Evolutionary conservation across 768 basidiomycete genomes (phyloP).

Genomic region (Rubroboletus pulcherrimus): DNA sequence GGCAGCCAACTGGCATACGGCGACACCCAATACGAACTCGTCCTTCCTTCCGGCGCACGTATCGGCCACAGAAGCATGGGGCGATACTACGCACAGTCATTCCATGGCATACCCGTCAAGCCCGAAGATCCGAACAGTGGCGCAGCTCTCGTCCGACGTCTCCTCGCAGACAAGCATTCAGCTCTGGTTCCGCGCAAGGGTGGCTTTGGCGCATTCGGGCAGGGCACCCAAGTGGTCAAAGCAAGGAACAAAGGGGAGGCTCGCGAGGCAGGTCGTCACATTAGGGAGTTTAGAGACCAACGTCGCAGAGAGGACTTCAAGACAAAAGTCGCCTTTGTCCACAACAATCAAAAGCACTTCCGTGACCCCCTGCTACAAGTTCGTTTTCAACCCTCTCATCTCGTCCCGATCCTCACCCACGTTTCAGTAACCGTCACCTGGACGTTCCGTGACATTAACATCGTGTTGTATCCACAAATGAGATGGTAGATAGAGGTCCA

Average conservation of each 20-base stretch:
- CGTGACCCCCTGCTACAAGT: slow-evolving; percentile 70
- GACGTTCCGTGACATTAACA: slow-evolving; percentile 2
- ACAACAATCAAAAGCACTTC: slow-evolving; percentile 87
- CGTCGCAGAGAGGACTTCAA: slow-evolving; percentile 77
- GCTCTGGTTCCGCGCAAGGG: slow-evolving; percentile 82
- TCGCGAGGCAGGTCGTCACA: slow-evolving; percentile 82
- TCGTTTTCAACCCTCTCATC: background rate
- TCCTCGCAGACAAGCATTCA: slow-evolving; percentile 78
- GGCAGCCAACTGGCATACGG: slow-evolving; percentile 67
- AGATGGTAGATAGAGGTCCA: slow-evolving; percentile 1
- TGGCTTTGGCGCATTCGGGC: slow-evolving; percentile 83
- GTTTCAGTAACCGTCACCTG: slow-evolving; percentile 19
- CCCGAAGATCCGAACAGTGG: slow-evolving; percentile 67
- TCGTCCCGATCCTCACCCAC: slow-evolving; percentile 1
- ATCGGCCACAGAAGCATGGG: slow-evolving; percentile 89
- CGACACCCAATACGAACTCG: slow-evolving; percentile 80
- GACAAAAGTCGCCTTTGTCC: slow-evolving; percentile 72
- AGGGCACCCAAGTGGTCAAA: slow-evolving; percentile 77
- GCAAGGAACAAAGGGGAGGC: slow-evolving; percentile 96
- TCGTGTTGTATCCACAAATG: background rate
- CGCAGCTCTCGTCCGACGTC: slow-evolving; percentile 68
- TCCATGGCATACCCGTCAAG: slow-evolving; percentile 45
- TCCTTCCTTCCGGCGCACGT: slow-evolving; percentile 87
- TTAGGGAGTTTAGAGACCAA: slow-evolving; percentile 80
- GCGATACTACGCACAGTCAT: slow-evolving; percentile 83